These are phyloP conservation scores for Hypoxylon sp. DNA, from an alignment of 2,329 filamentous ascomycete species.

Conservation along the genomic window DNA sequence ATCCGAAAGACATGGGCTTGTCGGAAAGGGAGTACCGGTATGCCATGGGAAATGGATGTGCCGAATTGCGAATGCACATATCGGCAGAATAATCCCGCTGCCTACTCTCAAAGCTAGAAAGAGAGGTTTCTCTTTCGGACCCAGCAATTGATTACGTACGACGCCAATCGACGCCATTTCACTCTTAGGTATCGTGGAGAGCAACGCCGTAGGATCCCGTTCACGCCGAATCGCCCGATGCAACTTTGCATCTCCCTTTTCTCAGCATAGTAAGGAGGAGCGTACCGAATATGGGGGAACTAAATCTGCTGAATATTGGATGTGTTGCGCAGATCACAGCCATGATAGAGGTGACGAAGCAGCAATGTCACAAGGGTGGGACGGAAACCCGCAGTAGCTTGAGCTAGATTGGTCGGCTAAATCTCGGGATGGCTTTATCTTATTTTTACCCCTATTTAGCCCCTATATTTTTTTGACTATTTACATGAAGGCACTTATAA, in stretches of 20 bases:
- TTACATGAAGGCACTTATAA: too few species aligned
- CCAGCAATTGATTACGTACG: conserved; percentile 4
- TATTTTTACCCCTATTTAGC: too few species aligned
- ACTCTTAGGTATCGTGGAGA: not conserved
- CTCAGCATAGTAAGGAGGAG: not conserved
- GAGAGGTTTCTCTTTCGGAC: conserved; percentile 18
- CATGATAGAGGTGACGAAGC: not conserved
- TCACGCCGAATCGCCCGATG: conserved; percentile 15
- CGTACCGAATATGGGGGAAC: conserved; percentile 7
- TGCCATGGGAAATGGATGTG: conserved; percentile 20
- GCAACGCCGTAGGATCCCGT: conserved; percentile 20
- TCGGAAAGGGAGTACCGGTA: conserved; percentile 20
- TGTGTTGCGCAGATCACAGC: conserved; percentile 16
- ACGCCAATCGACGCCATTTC: conserved; percentile 1
- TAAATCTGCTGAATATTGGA: conserved; percentile 1
- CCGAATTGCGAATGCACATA: conserved; percentile 3
- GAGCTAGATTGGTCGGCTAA: not conserved
- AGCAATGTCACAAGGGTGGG: not conserved
- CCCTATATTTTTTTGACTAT: too few species aligned
- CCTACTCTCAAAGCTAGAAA: conserved; percentile 26
- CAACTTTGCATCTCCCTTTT: conserved; percentile 7
- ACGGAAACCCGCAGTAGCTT: not conserved
- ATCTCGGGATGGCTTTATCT: not conserved
- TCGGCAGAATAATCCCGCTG: conserved; percentile 3
- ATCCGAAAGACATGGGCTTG: conserved; percentile 8